Base-by-base conservation (phyloP, 306 rosid species). In the Potentilla sterilis region DNA sequence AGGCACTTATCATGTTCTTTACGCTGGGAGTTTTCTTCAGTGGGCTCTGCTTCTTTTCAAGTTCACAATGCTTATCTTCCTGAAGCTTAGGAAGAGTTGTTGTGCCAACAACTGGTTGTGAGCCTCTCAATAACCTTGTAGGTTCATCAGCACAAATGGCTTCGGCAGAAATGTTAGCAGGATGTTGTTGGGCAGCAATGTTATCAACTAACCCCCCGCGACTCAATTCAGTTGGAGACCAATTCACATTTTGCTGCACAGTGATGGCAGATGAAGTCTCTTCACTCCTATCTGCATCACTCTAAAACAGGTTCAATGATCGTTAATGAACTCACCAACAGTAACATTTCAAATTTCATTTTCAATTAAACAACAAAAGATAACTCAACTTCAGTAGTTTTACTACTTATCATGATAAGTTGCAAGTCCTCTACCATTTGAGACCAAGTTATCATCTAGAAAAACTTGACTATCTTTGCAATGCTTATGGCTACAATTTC, bases 1-100 rank as follows among this genome's bases (percentile, higher is more conserved):
- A 90, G 75, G 93, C 91, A 74, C 85, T 87, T 41, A 92, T 83
- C 91, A 90, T 89, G 69, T 84, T 86, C 88, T 58, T 86, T 58
- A 95, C 93, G 28, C 85, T 86, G 21, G 91, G 85, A 78, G 81
- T 67, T 77, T 73, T 89, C 71, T 79, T 51, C 10, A 11, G 54
- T 7, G 63, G 72, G 41, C 22, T 65, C 43, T 38, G 72, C 81
- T 67, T 76, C 67, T 80, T 28, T 58, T 58, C 74, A 14, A 77
- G 81, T 38, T 51, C 15, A 46, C 14, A 58, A 40, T 59, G 21
- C 38, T 21, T 59, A 24, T 55, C 80, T 72, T 79, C 85, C 61
- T 73, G 77, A 48, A 72, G 70, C 55, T 58, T 57, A 10, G 80
- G 64, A 57, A 82, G 72, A 79, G 63, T 73, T 68, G 64, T 81